phyloP scores from a whole-genome alignment of 2,329 filamentous ascomycete species.

The Cytospora piceae region DNA sequence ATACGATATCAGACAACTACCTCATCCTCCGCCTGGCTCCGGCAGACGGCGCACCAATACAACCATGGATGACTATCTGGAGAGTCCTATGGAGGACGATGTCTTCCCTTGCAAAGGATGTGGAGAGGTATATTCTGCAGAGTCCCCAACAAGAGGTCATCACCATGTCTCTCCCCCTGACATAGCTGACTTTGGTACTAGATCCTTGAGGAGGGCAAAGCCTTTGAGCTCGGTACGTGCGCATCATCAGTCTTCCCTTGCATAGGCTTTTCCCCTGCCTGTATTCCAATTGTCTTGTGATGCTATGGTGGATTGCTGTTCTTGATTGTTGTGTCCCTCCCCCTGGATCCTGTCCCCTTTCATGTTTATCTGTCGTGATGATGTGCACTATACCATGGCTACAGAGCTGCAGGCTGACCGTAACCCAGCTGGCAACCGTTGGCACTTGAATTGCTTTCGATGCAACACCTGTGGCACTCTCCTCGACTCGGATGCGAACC shows the following conservation, averaged over 20 bases:
- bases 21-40: background rate
- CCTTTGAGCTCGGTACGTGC: constrained; percentile 87
- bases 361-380: constrained; percentile 29
- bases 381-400: constrained; percentile 29
- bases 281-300: background rate
- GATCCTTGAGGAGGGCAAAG: constrained; percentile 98
- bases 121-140: constrained; percentile 69
- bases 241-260: constrained; percentile 13
- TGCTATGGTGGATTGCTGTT: background rate
- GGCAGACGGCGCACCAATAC: constrained; percentile 44
- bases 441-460: constrained; percentile 98
- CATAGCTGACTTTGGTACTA: constrained; percentile 43
- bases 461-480: constrained; percentile 95
- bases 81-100: constrained; percentile 77
- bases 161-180: constrained; percentile 31
- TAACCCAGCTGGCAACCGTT: constrained; percentile 81
- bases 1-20: constrained; percentile 8
- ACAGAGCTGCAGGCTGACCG: constrained; percentile 32
- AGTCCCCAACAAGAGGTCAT: constrained; percentile 34
- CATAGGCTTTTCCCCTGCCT: constrained; percentile 1
- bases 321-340: constrained; percentile 2
- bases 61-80: constrained; percentile 64
- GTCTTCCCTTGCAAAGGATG: constrained; percentile 90
- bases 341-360: constrained; percentile 4
- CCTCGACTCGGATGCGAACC: constrained; percentile 96